Base-by-base conservation (phyloP, 306 rosid genomes). In the Cucurbita ficifolia region DNA sequence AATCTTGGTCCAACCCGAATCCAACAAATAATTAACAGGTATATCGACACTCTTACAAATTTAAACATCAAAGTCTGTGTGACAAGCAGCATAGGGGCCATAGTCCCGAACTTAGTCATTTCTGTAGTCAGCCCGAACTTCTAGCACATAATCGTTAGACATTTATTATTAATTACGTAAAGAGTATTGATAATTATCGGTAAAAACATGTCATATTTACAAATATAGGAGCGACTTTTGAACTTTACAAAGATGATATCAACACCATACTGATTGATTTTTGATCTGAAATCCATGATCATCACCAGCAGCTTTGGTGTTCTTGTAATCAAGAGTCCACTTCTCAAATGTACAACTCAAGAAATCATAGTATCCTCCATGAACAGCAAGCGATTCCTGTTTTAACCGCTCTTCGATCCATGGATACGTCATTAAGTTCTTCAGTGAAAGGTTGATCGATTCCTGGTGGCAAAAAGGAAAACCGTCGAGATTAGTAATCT, bases 291-390 rank as follows among this genome's bases (percentile, higher is more conserved):
- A 65, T 43, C n/a, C 18, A 43, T 11, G 72, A 5, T 71, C 29
- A 52, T 70, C 43, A 46, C n/a, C 22, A 18, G 35, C 75, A 18
- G 10, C 48, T 33, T 61, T 71, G 38, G 45, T 48, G 61, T 51
- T 52, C 76, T 60, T 67, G 73, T 84, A 48, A 83, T 91, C 96
- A 82, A 94, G 87, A 24, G 87, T 85, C 95, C 99, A 94, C 78
- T 86, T 94, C 82, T 94, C 97, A 88, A 94, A 94, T 1, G 90
- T 61, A 83, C 97, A 90, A 75, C 76, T 86, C 67, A 78, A 76
- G 80, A 94, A 85, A 84, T 94, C 78, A 79, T 89, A 94, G 77
- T 87, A 74, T 58, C 97, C 96, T 57, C 95, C 96, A 79, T 89
- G 97, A 79, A 94, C 75, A 68, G 79, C 80, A 76, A 91, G 81